A percentile compares a stretch with the other conserved stretches of the same genome.
Conservation (phyloP, 306 rosid genomes). For the Mimosa pudica region DNA sequence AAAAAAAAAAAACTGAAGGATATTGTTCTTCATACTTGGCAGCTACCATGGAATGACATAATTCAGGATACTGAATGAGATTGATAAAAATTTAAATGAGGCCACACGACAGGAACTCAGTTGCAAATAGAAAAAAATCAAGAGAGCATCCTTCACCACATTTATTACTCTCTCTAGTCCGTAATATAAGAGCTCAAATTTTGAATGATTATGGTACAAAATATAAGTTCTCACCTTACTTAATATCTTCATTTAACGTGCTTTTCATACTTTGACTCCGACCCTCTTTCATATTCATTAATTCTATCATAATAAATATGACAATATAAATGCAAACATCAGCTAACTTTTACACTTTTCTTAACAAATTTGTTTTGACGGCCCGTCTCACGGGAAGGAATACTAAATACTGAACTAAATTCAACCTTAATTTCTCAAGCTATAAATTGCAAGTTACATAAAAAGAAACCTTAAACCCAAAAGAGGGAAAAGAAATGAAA, state of each 20-base stretch:
- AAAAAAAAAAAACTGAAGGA: not conserved
- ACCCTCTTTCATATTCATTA: too few relatives aligned
- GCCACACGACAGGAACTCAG: not conserved
- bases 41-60: not conserved
- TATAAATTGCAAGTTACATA: not conserved
- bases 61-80: not conserved
- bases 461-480: slow-evolving; percentile 19
- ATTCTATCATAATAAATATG: too few relatives aligned
- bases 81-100: slow-evolving; percentile 21
- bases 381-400: too few relatives aligned
- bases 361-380: too few relatives aligned
- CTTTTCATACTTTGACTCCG: too few relatives aligned
- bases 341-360: too few relatives aligned
- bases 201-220: too few relatives aligned
- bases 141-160: slow-evolving; percentile 7
- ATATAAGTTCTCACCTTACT: too few relatives aligned
- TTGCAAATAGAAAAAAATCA: not conserved
- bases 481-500: not conserved
- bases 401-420: not conserved
- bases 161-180: too few relatives aligned
- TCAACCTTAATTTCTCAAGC: slow-evolving; percentile 9
- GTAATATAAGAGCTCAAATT: too few relatives aligned
- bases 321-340: too few relatives aligned
- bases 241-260: too few relatives aligned
- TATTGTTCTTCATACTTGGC: not conserved